phyloP scores from a whole-genome alignment of 2,329 filamentous ascomycete species.

The Aspergillus pseudoterreus region DNA sequence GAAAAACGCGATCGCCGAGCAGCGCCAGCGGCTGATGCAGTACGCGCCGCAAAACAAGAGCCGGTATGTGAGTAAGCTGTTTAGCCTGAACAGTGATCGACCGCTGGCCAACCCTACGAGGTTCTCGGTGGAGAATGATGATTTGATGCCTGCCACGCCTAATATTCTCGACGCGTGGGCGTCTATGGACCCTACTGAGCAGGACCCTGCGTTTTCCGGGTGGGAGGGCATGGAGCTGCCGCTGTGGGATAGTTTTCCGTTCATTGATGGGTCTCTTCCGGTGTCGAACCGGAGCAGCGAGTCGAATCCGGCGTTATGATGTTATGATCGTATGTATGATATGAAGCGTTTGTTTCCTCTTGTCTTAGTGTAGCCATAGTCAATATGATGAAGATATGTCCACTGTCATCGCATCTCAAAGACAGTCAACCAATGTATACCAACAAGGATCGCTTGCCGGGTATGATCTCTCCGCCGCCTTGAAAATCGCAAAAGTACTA shows the following conservation, averaged over 20 bases:
- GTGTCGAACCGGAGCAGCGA: not conserved
- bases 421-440: no score
- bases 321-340: not conserved
- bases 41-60: constrained; percentile 27
- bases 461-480: no score
- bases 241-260: constrained; percentile 36
- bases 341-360: not conserved
- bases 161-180: constrained; percentile 15
- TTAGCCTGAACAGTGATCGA: constrained; percentile 25
- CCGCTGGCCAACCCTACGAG: constrained; percentile 3
- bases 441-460: no score
- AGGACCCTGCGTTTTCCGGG: constrained; percentile 19
- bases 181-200: constrained; percentile 12
- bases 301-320: not conserved
- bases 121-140: not conserved
- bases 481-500: no score
- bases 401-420: no score
- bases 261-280: constrained; percentile 18
- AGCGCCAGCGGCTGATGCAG: constrained; percentile 31
- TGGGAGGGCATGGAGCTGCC: constrained; percentile 35
- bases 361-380: no score
- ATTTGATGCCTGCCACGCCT: not conserved
- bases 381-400: no score
- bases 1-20: constrained; percentile 43
- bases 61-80: constrained; percentile 36